Base-by-base conservation (phyloP, 768 basidiomycete genomes). In the Hygrophorus russula region DNA sequence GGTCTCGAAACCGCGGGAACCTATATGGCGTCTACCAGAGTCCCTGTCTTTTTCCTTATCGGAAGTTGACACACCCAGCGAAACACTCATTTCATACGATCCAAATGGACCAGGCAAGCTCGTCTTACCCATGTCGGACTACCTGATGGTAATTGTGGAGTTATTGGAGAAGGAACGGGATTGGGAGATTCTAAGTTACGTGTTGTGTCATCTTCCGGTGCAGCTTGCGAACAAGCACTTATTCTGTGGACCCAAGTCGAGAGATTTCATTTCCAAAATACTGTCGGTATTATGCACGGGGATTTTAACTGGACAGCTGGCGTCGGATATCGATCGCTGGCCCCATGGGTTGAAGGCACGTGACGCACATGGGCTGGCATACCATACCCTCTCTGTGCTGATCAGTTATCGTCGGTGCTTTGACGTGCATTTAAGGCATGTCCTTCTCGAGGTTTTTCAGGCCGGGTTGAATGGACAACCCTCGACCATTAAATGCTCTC, bases 201-300 rank as follows among this genome's bases (percentile, higher is more conserved):
- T 92, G 4, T 69, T 99, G 4, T 90, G 86, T 55, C 86, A 94
- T 63, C 71, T 99, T 0, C 93, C 96, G 1, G 70, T 79, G 7
- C 92, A 98, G 56, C 71, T 98, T 8, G 70, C 86, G 45, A 98
- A 98, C 71, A 98, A 97, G 59, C 91, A 98, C 54, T 70, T 97
- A 41, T 93, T 96, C 60, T 96, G 93, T 56, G 96, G 96, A 1
- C 88, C 88, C 0, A 77, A 78, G 40, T 79, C 84, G 20, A 68
- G 79, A n/a, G 61, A 56, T 11, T 71, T 74, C 8, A 71, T 93
- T 15, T 66, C 76, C 4, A 69, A 65, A 38, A 62, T 97, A 28
- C 62, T 90, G 31, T 67, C 68, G n/a, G 57, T 70, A 19, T 62
- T 98, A 10, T 88, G 88, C 62, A 65, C 71, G 1, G 75, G 75